phyloP scores from a whole-genome alignment of 352 stramenopile species.

The Detonula confervacea region DNA sequence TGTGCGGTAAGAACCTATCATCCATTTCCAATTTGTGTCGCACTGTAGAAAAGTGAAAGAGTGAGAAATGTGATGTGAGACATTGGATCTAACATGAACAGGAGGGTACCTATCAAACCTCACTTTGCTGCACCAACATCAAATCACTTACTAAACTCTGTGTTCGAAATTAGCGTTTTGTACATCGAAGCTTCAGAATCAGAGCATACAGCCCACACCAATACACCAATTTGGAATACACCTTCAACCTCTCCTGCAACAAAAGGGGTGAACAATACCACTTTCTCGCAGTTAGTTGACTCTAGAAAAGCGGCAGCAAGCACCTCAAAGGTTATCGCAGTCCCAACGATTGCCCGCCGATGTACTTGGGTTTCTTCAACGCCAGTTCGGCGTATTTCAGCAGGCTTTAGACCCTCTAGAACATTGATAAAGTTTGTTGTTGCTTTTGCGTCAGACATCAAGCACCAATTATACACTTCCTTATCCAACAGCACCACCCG shows the following conservation, averaged over 20 bases:
- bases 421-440: slow-evolving; percentile 21
- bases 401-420: slow-evolving; percentile 38
- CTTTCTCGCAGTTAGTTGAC: slow-evolving; percentile 6
- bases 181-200: slow-evolving; percentile 30
- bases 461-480: slow-evolving; percentile 26
- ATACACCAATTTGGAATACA: slow-evolving; percentile 26
- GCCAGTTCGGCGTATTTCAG: slow-evolving; percentile 1
- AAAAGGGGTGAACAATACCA: slow-evolving; percentile 34
- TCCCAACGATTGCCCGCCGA: slow-evolving; percentile 33
- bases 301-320: slow-evolving; percentile 33
- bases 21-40: slow-evolving; percentile 29
- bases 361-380: slow-evolving; percentile 20
- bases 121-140: no score
- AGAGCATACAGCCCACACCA: slow-evolving; percentile 28
- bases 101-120: no score
- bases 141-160: slow-evolving; percentile 19
- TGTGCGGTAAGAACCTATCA: slow-evolving; percentile 36
- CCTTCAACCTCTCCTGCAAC: slow-evolving; percentile 39
- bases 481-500: slow-evolving; percentile 26
- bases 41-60: neutral
- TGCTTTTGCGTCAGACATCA: neutral
- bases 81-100: no score
- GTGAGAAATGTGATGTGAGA: no score
- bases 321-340: slow-evolving; percentile 27
- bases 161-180: slow-evolving; percentile 31